Conservation (phyloP, 495 filamentous ascomycete genomes). For the Xylaria curta region DNA sequence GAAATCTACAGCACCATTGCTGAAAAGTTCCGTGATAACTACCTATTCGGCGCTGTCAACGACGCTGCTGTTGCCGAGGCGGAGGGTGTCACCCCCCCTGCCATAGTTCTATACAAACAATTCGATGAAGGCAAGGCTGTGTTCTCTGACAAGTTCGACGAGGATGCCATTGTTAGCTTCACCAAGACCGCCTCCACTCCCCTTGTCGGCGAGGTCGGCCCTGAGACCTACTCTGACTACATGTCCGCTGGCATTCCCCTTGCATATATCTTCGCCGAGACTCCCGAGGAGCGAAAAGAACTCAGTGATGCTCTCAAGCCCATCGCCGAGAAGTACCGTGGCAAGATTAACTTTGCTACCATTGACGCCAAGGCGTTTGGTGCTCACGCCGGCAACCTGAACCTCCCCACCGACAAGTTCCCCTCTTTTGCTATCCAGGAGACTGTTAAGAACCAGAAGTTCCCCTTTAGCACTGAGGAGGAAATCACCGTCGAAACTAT, state of each 20-base stretch:
- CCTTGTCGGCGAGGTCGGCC: constrained; percentile 94
- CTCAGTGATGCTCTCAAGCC: constrained; percentile 70
- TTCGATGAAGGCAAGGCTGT: constrained; percentile 96
- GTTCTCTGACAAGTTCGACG: constrained; percentile 79
- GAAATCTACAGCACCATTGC: constrained; percentile 81
- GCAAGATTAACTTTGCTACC: constrained; percentile 93
- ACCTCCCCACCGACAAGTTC: constrained; percentile 94
- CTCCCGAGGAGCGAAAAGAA: constrained; percentile 81
- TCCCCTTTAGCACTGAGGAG: constrained; percentile 86
- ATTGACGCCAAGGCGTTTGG: constrained; percentile 96
- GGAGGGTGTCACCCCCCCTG: constrained; percentile 85
- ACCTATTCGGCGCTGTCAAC: constrained; percentile 85
- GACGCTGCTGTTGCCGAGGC: constrained; percentile 86
- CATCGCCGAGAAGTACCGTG: constrained; percentile 75
- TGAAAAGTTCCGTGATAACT: constrained; percentile 85
- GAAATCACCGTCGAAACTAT: constrained; percentile 78
- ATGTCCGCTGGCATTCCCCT: constrained; percentile 94
- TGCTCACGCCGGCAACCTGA: constrained; percentile 94
- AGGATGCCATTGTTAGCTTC: constrained; percentile 78
- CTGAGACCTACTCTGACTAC: constrained; percentile 96
- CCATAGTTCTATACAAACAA: constrained; percentile 93
- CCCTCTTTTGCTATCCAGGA: constrained; percentile 99
- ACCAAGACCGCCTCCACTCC: constrained; percentile 85
- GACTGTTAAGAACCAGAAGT: constrained; percentile 95
- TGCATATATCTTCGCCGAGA: constrained; percentile 98